Evolutionary conservation across 495 filamentous ascomycete genomes (phyloP).

Genomic region (Penicillium canariense): DNA sequence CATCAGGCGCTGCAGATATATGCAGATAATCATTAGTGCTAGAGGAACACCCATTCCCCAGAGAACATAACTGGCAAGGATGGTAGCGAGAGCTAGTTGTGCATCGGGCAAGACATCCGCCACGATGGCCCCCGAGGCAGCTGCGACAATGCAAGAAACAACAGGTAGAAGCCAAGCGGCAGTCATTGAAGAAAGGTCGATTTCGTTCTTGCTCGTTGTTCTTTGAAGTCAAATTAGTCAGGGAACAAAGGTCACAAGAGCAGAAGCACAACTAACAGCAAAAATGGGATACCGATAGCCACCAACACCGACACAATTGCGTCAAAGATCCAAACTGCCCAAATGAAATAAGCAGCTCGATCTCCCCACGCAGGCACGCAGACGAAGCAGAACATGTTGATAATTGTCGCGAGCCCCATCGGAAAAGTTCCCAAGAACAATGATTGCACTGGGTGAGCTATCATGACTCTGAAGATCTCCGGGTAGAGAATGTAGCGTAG

Average conservation of each 20-base stretch:
- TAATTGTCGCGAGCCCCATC: constrained; percentile 57
- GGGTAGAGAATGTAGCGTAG: constrained; percentile 54
- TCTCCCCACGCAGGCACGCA: constrained; percentile 47
- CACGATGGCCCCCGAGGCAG: constrained; percentile 48
- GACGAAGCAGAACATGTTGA: constrained; percentile 51
- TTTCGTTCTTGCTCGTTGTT: constrained; percentile 7
- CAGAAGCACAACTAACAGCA: constrained; percentile 21
- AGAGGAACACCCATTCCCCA: constrained; percentile 53
- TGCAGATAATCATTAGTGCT: constrained; percentile 43
- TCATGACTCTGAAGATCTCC: constrained; percentile 45
- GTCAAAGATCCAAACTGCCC: constrained; percentile 53
- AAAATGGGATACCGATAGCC: constrained; percentile 33
- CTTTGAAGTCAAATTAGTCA: not conserved
- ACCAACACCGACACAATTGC: constrained; percentile 17
- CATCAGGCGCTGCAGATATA: constrained; percentile 54
- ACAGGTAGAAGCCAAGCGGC: constrained; percentile 53
- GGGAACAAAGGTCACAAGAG: not conserved
- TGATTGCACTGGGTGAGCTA: constrained; percentile 51
- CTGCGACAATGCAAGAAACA: constrained; percentile 48
- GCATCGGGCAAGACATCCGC: constrained; percentile 41
- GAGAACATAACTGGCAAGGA: constrained; percentile 50
- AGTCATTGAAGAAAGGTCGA: constrained; percentile 40
- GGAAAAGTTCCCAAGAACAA: constrained; percentile 54
- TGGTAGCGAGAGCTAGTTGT: constrained; percentile 44
- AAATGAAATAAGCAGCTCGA: constrained; percentile 29